A percentile compares a stretch with the other conserved stretches of the same genome.
phyloP scores from a whole-genome alignment of 2,329 filamentous ascomycete genomes.

The Diaporthe eres region DNA sequence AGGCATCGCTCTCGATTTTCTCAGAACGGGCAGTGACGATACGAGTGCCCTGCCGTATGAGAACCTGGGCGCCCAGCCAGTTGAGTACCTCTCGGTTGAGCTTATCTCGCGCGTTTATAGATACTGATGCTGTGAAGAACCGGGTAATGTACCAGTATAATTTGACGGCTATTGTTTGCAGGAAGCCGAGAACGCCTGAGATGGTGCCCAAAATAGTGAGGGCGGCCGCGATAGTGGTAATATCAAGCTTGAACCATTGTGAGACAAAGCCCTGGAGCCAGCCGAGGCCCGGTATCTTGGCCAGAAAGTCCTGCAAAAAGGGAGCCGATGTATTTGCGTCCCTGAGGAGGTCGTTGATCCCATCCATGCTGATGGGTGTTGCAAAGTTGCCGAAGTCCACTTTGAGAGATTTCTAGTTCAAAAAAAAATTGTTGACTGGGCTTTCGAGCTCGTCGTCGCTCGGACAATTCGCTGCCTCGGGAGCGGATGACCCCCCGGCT shows the following conservation, averaged over 20 bases:
- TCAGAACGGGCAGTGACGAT: constrained; percentile 54
- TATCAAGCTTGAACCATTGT: constrained; percentile 52
- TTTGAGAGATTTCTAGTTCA: background rate
- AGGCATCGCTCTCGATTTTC: constrained; percentile 48
- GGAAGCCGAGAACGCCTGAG: constrained; percentile 49
- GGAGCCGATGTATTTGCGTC: constrained; percentile 29
- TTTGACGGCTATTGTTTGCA: constrained; percentile 49
- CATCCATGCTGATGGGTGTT: constrained; percentile 2
- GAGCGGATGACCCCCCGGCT: background rate
- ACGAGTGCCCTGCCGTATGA: constrained; percentile 49
- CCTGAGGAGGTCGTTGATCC: constrained; percentile 29
- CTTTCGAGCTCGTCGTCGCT: background rate
- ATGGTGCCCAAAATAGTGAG: constrained; percentile 54
- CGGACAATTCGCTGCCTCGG: background rate
- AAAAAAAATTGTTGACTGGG: background rate
- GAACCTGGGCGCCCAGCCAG: constrained; percentile 54
- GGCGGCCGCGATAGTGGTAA: constrained; percentile 50
- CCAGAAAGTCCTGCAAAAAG: constrained; percentile 44
- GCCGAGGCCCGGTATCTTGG: constrained; percentile 49
- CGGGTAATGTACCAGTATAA: constrained; percentile 54
- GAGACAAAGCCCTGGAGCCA: constrained; percentile 52
- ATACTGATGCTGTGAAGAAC: constrained; percentile 55
- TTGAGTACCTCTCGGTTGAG: constrained; percentile 56
- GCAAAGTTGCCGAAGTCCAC: background rate
- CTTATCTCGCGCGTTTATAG: constrained; percentile 53